A percentile compares a stretch with the other conserved stretches of the same genome.
These are phyloP conservation scores for Wickerhamomyces rabaulensis DNA, from an alignment of 805 yeast species.

Conservation along the genomic window DNA sequence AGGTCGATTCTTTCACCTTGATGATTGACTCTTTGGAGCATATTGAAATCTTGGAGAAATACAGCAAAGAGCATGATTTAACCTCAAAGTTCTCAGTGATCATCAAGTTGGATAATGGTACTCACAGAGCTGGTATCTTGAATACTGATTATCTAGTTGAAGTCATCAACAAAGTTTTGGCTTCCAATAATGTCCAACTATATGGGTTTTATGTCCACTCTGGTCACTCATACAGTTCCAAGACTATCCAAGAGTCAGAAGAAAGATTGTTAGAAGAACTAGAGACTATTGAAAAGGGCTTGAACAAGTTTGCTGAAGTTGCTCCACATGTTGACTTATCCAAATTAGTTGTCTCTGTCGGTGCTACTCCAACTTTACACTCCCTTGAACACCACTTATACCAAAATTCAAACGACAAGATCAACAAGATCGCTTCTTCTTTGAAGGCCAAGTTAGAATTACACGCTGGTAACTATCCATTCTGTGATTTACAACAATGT, in stretches of 20 bases:
- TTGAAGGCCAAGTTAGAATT: constrained; percentile 48
- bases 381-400: constrained; percentile 35
- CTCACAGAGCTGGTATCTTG: constrained; percentile 59
- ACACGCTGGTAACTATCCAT: constrained; percentile 78
- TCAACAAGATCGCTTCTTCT: constrained; percentile 13
- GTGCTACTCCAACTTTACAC: constrained; percentile 80
- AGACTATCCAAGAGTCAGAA: constrained; percentile 41
- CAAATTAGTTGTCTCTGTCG: constrained; percentile 56
- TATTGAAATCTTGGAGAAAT: constrained; percentile 40
- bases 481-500: constrained; percentile 74
- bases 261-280: constrained; percentile 51
- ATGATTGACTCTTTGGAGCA: constrained; percentile 63
- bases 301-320: constrained; percentile 25
- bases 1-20: constrained; percentile 42
- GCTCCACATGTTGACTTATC: constrained; percentile 34
- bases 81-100: constrained; percentile 54
- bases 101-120: constrained; percentile 67
- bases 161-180: constrained; percentile 29
- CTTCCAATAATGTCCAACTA: constrained; percentile 34
- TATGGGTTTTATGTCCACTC: constrained; percentile 78
- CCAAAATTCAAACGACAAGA: constrained; percentile 9
- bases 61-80: constrained; percentile 21
- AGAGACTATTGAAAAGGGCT: constrained; percentile 50
- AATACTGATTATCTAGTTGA: constrained; percentile 29
- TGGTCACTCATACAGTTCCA: constrained; percentile 63